Evolutionary conservation across 306 rosid species (phyloP), one percentile per base, ranked within the genome.

Genomic region (Lagenaria siceraria): DNA sequence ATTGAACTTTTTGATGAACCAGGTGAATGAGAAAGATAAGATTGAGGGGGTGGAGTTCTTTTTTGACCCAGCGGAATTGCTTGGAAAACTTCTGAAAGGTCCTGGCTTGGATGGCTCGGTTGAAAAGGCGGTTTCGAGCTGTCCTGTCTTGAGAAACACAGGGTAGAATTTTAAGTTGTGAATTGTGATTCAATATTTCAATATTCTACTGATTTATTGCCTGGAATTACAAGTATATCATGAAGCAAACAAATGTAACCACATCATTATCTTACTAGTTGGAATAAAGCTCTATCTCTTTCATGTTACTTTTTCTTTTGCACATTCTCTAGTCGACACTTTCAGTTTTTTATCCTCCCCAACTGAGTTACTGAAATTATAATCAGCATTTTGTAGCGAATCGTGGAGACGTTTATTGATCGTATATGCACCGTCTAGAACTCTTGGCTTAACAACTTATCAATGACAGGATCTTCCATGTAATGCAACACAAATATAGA

Each of bases 21-120:
- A 76, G 85, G 15, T 78, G 80, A 63, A 78, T 27, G 82, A 83
- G 80, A n/a, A 80, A 4, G 72, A 22, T 13, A 80, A 73, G 40
- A 75, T 83, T 3, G 82, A 73, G 84, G 68, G 68, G 81, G 87
- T 80, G 61, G 87, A 83, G 80, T 80, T 83, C 84, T 83, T 74
- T 74, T 83, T 72, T 21, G 82, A 83, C 53, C 75, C 84, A 15
- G 81, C 68, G 19, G 80, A 83, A 11, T 51, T 83, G 10, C 63
- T 83, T 73, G 84, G 81, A 65, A 76, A 76, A 31, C 84, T 84
- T 48, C 22, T 84, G 64, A 84, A 78, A 63, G 82, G 80, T 49
- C 35, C 31, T 64, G 46, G 63, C 56, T 15, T 78, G 29, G 77
- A 64, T 22, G 73, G 66, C n/a, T 78, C 78, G 61, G 61, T 74